Conservation (phyloP, 1,284 basidiomycete genomes). For the Tylopilus orsonianus region DNA sequence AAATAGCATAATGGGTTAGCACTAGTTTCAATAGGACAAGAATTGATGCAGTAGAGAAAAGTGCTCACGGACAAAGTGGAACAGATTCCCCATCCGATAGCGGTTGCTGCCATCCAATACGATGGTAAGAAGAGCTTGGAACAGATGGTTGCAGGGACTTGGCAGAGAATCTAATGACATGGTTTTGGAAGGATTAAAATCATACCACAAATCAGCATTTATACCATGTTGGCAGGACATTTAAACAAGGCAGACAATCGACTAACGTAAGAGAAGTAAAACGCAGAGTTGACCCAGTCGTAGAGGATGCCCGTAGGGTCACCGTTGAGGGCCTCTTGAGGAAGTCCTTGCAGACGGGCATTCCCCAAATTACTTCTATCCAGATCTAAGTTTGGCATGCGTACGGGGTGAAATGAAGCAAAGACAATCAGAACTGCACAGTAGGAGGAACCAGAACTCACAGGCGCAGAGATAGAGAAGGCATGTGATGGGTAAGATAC, state of each 20-base stretch:
- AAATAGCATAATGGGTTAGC: not conserved
- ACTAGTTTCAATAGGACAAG: not conserved
- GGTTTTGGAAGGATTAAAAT: not conserved
- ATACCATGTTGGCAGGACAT: not conserved
- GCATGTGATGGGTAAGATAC: constrained; percentile 73
- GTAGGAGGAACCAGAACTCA: constrained; percentile 34
- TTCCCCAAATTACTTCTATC: constrained; percentile 76
- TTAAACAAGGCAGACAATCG: not conserved
- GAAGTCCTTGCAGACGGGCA: constrained; percentile 71
- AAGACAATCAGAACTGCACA: not conserved
- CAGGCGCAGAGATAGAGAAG: constrained; percentile 75
- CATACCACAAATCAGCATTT: constrained; percentile 1
- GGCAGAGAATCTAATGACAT: constrained; percentile 56
- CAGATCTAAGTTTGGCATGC: constrained; percentile 44
- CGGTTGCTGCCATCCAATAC: constrained; percentile 61
- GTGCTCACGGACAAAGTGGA: constrained; percentile 63
- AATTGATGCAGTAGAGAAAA: not conserved
- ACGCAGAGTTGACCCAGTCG: constrained; percentile 72
- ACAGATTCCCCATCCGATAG: constrained; percentile 69
- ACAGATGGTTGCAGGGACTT: constrained; percentile 63
- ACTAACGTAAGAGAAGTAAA: constrained; percentile 74
- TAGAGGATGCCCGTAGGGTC: constrained; percentile 64
- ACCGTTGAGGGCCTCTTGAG: constrained; percentile 60
- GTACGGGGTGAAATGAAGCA: not conserved
- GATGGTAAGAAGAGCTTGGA: constrained; percentile 70